Base-by-base conservation (phyloP, 208 protist genomes). In the Vickermania ingenoplastis region DNA sequence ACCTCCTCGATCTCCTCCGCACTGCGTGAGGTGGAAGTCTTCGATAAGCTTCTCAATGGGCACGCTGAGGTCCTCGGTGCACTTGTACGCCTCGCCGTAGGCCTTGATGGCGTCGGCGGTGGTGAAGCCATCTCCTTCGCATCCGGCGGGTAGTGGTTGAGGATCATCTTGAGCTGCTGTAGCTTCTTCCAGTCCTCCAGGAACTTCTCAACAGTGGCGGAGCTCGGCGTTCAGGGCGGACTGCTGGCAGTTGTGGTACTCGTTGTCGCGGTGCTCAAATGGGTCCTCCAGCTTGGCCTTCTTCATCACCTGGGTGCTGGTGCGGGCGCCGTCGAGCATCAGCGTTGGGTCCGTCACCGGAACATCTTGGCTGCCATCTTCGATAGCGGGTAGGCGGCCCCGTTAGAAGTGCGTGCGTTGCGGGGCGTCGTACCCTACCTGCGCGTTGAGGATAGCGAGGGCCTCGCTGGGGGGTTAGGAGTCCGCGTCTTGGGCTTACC, bases 231-330 rank as follows among this genome's bases (percentile, higher is more conserved):
- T 93, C 17, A 93, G 71, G 2, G 62, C 79, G 13, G 67, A 67
- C 63, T 93, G 86, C 71, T 93, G 86, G 5, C 77, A 89, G 53
- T 67, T 81, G 64, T 93, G 86, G 72, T 86, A 90, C 50, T 69
- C 61, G 23, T 67, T 79, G 2, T 67, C 75, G 59, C 76, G 52
- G 26, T 73, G 64, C 31, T 74, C 57, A 41, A 92, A 84, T 0
- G 86, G 82, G 0, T 54, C 67, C 59, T 74, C 69, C 29, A 86
- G 65, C 49, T 51, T 22, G 1, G 70, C 74, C 29, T 63, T 53
- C 0, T 30, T 31, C 5, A 77, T 50, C 28, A 75, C 71, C 62
- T 78, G 57, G 50, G 69, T 14, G 51, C 63, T 36, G 49, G 52
- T 60, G 56, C 72, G 55, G 50, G 58, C 5, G 13, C 49, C 31